A percentile compares a stretch with the other conserved stretches of the same genome.
These are phyloP conservation scores for Gossypium thurberi DNA, from an alignment of 345 rosid species.

Conservation along the genomic window DNA sequence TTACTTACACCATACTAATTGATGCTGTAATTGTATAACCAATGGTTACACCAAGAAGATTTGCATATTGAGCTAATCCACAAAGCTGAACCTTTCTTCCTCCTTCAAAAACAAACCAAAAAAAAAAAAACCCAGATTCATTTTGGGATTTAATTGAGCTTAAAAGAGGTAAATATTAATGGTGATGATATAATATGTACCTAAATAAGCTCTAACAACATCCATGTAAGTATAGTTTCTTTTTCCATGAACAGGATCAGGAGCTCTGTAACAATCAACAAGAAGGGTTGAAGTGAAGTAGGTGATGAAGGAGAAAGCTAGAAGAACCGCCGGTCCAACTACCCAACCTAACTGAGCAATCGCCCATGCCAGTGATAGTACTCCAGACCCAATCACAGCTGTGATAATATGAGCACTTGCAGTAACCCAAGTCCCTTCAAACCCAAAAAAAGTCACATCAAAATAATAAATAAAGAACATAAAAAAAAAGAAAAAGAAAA, in stretches of 20 bases:
- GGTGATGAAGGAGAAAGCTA: conserved; percentile 66
- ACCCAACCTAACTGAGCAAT: conserved; percentile 89
- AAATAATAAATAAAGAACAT: background rate
- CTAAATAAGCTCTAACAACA: conserved; percentile 66
- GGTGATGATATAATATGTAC: conserved; percentile 19
- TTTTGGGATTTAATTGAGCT: no score
- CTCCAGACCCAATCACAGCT: conserved; percentile 90
- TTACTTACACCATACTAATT: conserved; percentile 86
- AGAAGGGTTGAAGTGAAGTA: conserved; percentile 74
- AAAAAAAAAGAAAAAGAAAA: background rate
- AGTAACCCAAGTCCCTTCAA: conserved; percentile 68
- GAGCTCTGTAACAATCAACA: conserved; percentile 68
- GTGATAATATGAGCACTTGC: conserved; percentile 91
- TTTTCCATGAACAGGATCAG: conserved; percentile 63
- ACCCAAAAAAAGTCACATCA: background rate
- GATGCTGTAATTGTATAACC: conserved; percentile 95
- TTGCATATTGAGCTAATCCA: conserved; percentile 72
- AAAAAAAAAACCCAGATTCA: no score
- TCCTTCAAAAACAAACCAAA: conserved; percentile 26
- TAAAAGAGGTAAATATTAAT: no score
- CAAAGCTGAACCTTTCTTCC: conserved; percentile 54
- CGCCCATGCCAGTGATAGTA: conserved; percentile 80
- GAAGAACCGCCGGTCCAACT: conserved; percentile 62
- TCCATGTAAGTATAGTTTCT: conserved; percentile 91
- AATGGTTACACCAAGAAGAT: conserved; percentile 56